Evolutionary conservation across 306 rosid species (phyloP), one percentile per base, ranked within the genome.

Genomic region (Quercus suber): DNA sequence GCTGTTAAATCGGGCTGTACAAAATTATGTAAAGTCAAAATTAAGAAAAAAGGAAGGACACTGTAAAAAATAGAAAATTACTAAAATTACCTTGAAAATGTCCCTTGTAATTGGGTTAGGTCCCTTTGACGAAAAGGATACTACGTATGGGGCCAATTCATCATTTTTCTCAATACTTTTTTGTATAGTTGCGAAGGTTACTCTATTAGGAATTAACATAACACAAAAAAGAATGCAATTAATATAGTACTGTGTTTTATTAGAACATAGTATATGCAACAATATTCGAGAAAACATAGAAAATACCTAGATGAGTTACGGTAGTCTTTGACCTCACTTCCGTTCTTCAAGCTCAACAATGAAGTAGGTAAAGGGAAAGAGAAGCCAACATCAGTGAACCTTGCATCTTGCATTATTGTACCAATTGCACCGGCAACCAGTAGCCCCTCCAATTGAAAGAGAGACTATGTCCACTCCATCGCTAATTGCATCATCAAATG

Each of bases 401-500:
- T 0, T 65, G 23, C 51, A 18, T 69, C 82, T 57, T 69, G 76
- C 23, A 35, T 8, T 59, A 88, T n/a, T 13, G 61, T 17, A 15
- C 89, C 91, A 25, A 7, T 18, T 9, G 81, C 80, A 5, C 76
- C 77, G 4, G 73, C 79, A 10, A 3, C 0, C 1, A 70, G 20
- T 18, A 72, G 18, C 12, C 68, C 75, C 37, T 33, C 37, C 31
- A 14, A 87, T 10, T 3, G 93, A 89, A 6, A 58, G 0, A 1
- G 89, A 83, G 5, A 90, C 15, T n/a, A 88, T 70, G 33, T 90
- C 89, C 6, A 90, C 91, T 2, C 89, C 91, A 55, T 87, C 93
- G 0, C 84, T 82, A 17, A 89, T 89, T 9, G 88, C 93, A 57
- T 87, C 82, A 45, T 87, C 89, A 52, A 87, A 89, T n/a, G 91